Percentiles rank a stretch among this genome's conserved stretches.
phyloP scores from a whole-genome alignment of 768 basidiomycete genomes.

The Kondoa malvinella region DNA sequence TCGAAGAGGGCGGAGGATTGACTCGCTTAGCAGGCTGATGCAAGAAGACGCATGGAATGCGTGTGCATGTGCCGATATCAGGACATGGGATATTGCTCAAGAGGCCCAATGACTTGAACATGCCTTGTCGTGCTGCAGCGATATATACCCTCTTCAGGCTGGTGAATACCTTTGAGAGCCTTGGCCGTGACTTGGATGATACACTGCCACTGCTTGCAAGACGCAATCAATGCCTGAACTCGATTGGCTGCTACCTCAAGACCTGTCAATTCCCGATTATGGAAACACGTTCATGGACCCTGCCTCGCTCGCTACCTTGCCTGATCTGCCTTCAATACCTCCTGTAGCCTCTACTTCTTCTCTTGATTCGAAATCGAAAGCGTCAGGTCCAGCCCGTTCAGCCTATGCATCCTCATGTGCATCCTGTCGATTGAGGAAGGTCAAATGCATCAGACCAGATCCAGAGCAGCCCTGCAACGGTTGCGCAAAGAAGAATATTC shows the following conservation, averaged over 20 bases:
- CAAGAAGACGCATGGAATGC: constrained; percentile 7
- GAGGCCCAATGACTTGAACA: not conserved
- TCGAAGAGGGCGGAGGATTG: no score
- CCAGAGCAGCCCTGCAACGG: not conserved
- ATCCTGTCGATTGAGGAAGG: not conserved
- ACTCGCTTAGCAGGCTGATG: constrained; percentile 4
- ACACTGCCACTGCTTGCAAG: no score
- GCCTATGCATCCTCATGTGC: not conserved
- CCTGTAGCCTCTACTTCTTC: not conserved
- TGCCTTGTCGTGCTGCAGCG: not conserved
- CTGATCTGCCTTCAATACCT: not conserved
- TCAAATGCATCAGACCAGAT: not conserved
- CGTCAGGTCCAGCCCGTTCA: not conserved
- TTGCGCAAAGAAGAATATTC: not conserved
- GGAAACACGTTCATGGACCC: no score
- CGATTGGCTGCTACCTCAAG: no score
- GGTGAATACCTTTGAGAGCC: no score
- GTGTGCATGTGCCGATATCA: constrained; percentile 7
- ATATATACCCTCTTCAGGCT: no score
- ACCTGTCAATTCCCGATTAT: no score
- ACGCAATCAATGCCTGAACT: no score
- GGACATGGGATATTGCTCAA: constrained; percentile 1
- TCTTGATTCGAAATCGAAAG: not conserved
- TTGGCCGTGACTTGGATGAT: no score
- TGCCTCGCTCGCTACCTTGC: no score